These are phyloP conservation scores for Chlorella sp. DNA, from an alignment of 139 green algal genomes.

Conservation along the genomic window DNA sequence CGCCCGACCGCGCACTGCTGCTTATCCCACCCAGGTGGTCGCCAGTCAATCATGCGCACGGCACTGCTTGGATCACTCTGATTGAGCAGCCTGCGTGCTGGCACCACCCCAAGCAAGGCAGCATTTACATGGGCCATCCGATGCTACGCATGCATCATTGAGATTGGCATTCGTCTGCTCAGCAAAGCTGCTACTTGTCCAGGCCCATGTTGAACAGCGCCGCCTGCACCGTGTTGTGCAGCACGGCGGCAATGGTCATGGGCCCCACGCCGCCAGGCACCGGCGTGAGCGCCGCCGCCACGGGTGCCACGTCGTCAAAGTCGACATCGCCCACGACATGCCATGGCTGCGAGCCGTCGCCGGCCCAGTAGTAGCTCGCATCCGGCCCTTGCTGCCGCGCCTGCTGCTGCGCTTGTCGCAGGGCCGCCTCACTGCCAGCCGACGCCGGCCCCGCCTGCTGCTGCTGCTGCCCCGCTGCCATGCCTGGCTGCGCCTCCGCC, in stretches of 20 bases:
- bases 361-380: neutral
- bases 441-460: neutral
- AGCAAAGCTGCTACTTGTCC: neutral
- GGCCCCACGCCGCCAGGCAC: slow-evolving; percentile 96
- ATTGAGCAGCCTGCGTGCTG: no score
- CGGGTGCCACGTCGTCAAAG: slow-evolving; percentile 64
- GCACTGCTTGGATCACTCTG: no score
- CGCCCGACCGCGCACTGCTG: no score
- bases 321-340: slow-evolving; percentile 90
- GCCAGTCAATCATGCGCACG: no score
- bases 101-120: no score
- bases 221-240: slow-evolving; percentile 75
- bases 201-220: slow-evolving; percentile 26
- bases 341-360: slow-evolving; percentile 13
- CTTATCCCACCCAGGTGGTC: no score
- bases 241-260: slow-evolving; percentile 98
- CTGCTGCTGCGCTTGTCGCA: neutral
- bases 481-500: neutral
- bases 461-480: neutral
- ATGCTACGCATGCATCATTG: no score
- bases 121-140: no score
- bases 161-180: no score
- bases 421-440: neutral
- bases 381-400: neutral
- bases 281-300: slow-evolving; percentile 88